A percentile compares a stretch with the other conserved stretches of the same genome.
Conservation (phyloP, 2,329 filamentous ascomycete genomes). For the Iodosphaeria phyllophila region DNA sequence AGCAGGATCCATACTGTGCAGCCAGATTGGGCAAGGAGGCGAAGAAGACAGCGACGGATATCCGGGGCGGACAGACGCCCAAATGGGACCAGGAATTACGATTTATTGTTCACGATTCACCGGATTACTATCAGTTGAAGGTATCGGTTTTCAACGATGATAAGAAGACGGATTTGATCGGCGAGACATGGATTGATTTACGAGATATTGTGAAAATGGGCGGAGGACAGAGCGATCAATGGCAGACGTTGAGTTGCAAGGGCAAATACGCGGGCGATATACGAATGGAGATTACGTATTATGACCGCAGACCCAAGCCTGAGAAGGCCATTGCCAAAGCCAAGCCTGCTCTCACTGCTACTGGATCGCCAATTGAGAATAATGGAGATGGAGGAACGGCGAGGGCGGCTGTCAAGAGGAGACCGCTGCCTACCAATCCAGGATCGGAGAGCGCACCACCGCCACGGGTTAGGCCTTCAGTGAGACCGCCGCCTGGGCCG, state of each 20-base stretch:
- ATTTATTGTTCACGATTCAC: conserved; percentile 88
- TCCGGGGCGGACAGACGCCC: conserved; percentile 86
- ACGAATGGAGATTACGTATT: conserved; percentile 88
- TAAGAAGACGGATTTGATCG: conserved; percentile 92
- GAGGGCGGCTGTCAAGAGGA: conserved; percentile 53
- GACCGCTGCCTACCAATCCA: conserved; percentile 69
- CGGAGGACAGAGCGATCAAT: conserved; percentile 84
- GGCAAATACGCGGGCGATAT: conserved; percentile 95
- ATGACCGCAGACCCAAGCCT: conserved; percentile 69
- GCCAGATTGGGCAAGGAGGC: conserved; percentile 89
- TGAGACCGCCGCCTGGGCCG: too few relatives aligned
- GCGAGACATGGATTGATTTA: conserved; percentile 79
- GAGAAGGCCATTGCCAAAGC: conserved; percentile 48
- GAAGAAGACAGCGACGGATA: conserved; percentile 89
- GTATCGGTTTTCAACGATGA: conserved; percentile 96
- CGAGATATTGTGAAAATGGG: conserved; percentile 64
- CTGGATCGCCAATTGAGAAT: too few relatives aligned
- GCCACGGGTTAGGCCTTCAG: too few relatives aligned
- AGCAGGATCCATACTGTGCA: conserved; percentile 95
- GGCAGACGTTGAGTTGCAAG: conserved; percentile 74
- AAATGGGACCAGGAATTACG: conserved; percentile 96
- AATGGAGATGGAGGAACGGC: conserved; percentile 7
- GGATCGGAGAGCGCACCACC: conserved; percentile 33
- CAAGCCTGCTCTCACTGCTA: conserved; percentile 19
- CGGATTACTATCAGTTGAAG: conserved; percentile 91